Percentiles rank a stretch among this genome's conserved stretches.
Evolutionary conservation across 2,329 filamentous ascomycete species (phyloP).

Genomic region (Trichoderma lentiforme): DNA sequence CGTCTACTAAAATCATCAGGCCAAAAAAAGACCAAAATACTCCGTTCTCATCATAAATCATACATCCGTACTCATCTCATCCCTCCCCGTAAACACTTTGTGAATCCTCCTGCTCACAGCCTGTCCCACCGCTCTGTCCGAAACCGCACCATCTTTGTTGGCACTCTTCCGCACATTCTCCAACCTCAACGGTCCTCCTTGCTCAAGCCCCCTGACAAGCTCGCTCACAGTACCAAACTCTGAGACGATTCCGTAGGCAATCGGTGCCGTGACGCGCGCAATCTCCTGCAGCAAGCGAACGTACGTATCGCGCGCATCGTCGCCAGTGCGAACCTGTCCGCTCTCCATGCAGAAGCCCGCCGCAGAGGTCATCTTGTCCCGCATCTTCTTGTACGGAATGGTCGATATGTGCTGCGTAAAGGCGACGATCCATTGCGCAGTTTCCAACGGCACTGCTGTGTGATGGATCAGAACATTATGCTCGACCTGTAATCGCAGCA

Average conservation of each 20-base stretch:
- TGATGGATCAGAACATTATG: constrained; percentile 69
- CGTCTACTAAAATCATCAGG: neutral
- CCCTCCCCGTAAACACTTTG: constrained; percentile 57
- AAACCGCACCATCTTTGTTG: constrained; percentile 55
- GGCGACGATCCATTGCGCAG: constrained; percentile 67
- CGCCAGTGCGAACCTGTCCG: constrained; percentile 70
- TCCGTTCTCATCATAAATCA: constrained; percentile 27
- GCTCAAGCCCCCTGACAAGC: constrained; percentile 58
- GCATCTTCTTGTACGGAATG: constrained; percentile 64
- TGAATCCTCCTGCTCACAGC: constrained; percentile 57
- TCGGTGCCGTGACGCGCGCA: constrained; percentile 64
- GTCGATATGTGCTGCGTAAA: constrained; percentile 79
- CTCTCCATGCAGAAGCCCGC: constrained; percentile 75
- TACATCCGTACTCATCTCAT: constrained; percentile 55
- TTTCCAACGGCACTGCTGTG: constrained; percentile 57
- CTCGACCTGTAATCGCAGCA: constrained; percentile 66
- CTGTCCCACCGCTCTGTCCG: constrained; percentile 54
- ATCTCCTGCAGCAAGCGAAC: constrained; percentile 75
- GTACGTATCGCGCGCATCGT: constrained; percentile 64
- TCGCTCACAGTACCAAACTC: constrained; percentile 57
- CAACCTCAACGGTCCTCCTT: constrained; percentile 57
- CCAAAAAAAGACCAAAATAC: neutral
- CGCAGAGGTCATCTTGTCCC: constrained; percentile 47
- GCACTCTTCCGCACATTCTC: constrained; percentile 57
- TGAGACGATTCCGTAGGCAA: constrained; percentile 65